phyloP scores from a whole-genome alignment of 2,329 filamentous ascomycete genomes.

The Coniosporium tulheliwenetii region DNA sequence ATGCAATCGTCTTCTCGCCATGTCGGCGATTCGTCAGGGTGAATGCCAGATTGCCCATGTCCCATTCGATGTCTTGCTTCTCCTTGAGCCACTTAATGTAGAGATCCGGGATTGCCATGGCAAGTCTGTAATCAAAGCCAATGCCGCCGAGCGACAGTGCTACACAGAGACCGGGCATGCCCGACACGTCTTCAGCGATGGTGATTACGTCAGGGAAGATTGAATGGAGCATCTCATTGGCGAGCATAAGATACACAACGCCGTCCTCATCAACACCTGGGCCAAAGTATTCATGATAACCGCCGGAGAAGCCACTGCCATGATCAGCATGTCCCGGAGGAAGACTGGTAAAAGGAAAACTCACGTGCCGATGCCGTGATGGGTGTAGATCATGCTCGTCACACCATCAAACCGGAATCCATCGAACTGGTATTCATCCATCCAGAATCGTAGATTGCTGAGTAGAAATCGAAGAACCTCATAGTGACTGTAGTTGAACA shows the following conservation, averaged over 20 bases:
- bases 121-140: conserved; percentile 92
- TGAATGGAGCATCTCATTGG: conserved; percentile 89
- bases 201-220: conserved; percentile 81
- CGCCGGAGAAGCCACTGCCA: conserved; percentile 78
- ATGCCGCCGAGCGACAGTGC: conserved; percentile 74
- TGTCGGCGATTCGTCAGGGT: conserved; percentile 86
- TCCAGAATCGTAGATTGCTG: conserved; percentile 95
- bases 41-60: conserved; percentile 69
- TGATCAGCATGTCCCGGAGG: conserved; percentile 7
- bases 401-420: conserved; percentile 97
- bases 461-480: conserved; percentile 92
- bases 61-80: conserved; percentile 79
- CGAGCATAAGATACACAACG: conserved; percentile 86
- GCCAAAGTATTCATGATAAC: conserved; percentile 97
- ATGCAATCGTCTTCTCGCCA: conserved; percentile 96
- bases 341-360: conserved; percentile 17
- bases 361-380: conserved; percentile 94
- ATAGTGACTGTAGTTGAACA: conserved; percentile 94
- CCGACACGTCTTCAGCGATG: conserved; percentile 92
- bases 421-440: conserved; percentile 95
- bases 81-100: conserved; percentile 99
- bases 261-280: conserved; percentile 80
- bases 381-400: conserved; percentile 92
- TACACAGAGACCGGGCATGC: conserved; percentile 93
- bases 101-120: conserved; percentile 96